These are phyloP conservation scores for Sporothrix pallida DNA, from an alignment of 2,329 filamentous ascomycete genomes.

Conservation along the genomic window DNA sequence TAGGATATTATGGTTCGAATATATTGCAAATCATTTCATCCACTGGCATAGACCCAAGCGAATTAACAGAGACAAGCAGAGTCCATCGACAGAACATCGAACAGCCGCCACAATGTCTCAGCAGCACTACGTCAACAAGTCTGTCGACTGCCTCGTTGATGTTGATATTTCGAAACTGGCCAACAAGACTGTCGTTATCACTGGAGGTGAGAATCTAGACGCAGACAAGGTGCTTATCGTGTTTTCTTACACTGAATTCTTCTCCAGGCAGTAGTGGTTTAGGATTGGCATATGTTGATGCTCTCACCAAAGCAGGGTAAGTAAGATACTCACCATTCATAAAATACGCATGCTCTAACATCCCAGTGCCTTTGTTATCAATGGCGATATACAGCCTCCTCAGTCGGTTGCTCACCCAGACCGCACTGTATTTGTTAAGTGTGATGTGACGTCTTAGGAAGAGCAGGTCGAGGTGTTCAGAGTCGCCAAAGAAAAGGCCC, in stretches of 20 bases:
- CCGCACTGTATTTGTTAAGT: background rate
- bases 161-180: background rate
- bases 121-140: background rate
- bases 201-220: background rate
- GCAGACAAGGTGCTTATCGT: background rate
- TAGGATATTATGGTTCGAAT: too few species aligned
- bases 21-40: too few species aligned
- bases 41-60: too few species aligned
- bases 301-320: background rate
- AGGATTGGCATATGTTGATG: background rate
- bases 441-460: background rate
- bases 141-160: background rate
- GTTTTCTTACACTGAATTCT: background rate
- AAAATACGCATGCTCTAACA: background rate
- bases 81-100: too few species aligned
- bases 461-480: background rate
- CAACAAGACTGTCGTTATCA: background rate
- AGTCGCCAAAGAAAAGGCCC: background rate
- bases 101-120: background rate
- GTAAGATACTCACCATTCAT: background rate
- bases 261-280: background rate
- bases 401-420: background rate
- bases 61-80: too few species aligned
- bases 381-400: background rate
- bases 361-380: background rate